Conservation (phyloP, 2,329 filamentous ascomycete species). For the Ophiostoma ips region DNA sequence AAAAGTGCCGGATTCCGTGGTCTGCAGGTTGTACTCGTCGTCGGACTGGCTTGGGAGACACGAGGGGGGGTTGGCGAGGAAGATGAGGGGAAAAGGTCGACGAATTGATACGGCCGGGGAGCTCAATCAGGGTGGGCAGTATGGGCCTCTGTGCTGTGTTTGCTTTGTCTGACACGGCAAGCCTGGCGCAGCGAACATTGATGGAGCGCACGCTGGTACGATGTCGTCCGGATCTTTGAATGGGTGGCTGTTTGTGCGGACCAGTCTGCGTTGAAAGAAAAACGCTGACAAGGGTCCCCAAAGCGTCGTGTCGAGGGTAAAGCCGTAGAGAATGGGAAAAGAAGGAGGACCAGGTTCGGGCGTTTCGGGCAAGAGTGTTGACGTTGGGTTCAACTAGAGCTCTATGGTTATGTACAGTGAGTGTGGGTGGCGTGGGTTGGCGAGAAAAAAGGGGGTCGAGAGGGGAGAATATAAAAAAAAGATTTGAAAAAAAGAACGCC, state of each 20-base stretch:
- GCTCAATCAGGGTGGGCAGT: neutral
- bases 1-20: neutral
- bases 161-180: neutral
- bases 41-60: neutral
- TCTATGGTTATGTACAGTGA: neutral
- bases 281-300: neutral
- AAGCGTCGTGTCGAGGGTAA: too few relatives aligned
- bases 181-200: neutral
- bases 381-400: neutral
- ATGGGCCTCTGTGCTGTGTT: neutral
- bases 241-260: neutral
- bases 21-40: neutral
- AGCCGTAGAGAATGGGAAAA: neutral
- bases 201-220: neutral
- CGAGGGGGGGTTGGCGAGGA: neutral
- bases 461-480: slow-evolving; percentile 3
- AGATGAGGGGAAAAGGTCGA: neutral
- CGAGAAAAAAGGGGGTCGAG: neutral
- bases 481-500: neutral
- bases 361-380: neutral
- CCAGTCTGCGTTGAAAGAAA: neutral
- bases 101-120: neutral
- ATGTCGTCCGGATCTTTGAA: neutral
- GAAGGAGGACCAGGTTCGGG: neutral
- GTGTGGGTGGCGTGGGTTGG: neutral